Base-by-base conservation (phyloP, 768 basidiomycete species). In the Suillus occidentalis region DNA sequence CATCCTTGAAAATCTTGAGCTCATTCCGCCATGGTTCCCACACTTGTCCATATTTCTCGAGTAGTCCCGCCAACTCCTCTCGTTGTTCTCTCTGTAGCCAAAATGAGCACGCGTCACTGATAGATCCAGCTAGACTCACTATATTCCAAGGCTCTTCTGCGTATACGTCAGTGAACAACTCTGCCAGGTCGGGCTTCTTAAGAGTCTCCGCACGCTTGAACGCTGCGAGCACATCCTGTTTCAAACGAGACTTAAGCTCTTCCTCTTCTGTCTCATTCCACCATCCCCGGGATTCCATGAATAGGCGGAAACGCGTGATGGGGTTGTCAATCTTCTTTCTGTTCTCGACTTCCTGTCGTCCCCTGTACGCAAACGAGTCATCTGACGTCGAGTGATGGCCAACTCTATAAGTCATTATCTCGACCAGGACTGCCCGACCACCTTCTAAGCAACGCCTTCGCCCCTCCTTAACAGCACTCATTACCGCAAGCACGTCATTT, bases 341-440 rank as follows among this genome's bases (percentile, higher is more conserved):
- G 69, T 95, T 90, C 76, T 97, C 93, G 37, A 97, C 96, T 72
- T 97, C 96, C 63, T 92, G 85, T 22, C 92, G 85, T 1, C 92
- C 84, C 47, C 95, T 88, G 75, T 98, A 98, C 25, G 95, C 95
- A 71, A 92, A 96, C 6, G 94, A 96, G 76, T 98, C 95, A 71
- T 98, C 96, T 12, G 95, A 97, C 0, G 93, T 96, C 20, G 92
- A 94, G 73, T 96, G 94, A 73, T 98, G 95, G n/a, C 95, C 91
- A 14, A 97, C 89, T 34, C 95, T 87, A 72, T 97, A 97, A 9
- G 90, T 90, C 94, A 96, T 96, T 7, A 93, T 91, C 76, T 95
- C 94, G 56, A 95, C 82, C 13, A 95, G 79, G 0, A 95, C 92
- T 22, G 92, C 93, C 42, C 93, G 87, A 12, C 90, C 87, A 65